Conservation (phyloP, 305 asterid genomes). For the Ajuga reptans region DNA sequence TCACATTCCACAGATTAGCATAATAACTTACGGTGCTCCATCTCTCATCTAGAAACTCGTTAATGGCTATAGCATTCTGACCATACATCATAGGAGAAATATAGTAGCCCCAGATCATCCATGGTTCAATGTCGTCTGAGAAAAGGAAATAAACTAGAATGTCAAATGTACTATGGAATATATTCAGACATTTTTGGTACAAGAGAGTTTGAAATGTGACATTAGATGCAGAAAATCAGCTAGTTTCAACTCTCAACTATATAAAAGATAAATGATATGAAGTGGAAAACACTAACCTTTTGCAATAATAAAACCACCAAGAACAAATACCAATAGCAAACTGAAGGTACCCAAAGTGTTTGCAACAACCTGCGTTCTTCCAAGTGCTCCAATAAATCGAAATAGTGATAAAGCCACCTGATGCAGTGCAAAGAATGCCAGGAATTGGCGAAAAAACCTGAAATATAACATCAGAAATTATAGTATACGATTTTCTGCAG, state of each 20-base stretch:
- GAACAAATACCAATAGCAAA: slow-evolving; percentile 70
- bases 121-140: slow-evolving; percentile 77
- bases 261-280: no score
- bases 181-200: not conserved
- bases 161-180: not conserved
- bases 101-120: slow-evolving; percentile 82
- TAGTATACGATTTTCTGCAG: not conserved
- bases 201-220: no score
- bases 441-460: slow-evolving; percentile 79
- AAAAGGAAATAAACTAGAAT: not conserved
- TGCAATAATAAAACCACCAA: slow-evolving; percentile 84
- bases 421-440: slow-evolving; percentile 73
- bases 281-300: slow-evolving; percentile 47
- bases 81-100: slow-evolving; percentile 84
- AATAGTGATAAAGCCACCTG: slow-evolving; percentile 86
- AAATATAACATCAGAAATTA: not conserved
- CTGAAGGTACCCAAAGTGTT: slow-evolving; percentile 69
- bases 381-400: slow-evolving; percentile 69
- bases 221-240: not conserved
- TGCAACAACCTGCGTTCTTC: slow-evolving; percentile 79
- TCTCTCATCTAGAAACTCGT: slow-evolving; percentile 74
- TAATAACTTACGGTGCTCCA: slow-evolving; percentile 69
- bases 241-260: no score
- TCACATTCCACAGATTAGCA: not conserved
- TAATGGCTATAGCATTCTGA: slow-evolving; percentile 79